Conservation (phyloP, 371 early-diverging fungal genomes). For the Amoeboaphelidium protococcarum region DNA sequence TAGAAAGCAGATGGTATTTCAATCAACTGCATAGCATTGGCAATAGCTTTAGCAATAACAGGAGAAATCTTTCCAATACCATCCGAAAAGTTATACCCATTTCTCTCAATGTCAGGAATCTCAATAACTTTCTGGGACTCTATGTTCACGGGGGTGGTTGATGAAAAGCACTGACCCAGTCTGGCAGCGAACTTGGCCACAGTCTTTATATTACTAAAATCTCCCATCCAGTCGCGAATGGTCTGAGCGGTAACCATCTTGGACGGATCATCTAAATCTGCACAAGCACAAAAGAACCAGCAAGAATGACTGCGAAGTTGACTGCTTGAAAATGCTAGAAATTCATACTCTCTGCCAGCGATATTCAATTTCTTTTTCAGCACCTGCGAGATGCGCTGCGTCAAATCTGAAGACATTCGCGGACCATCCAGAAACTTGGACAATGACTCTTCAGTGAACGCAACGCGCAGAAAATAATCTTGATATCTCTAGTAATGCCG, state of each 20-base stretch:
- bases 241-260: slow-evolving; percentile 10
- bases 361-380: slow-evolving; percentile 26
- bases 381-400: slow-evolving; percentile 14
- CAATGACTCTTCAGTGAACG: slow-evolving; percentile 32
- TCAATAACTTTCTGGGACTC: slow-evolving; percentile 3
- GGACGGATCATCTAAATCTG: neutral
- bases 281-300: slow-evolving; percentile 30
- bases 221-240: slow-evolving; percentile 45
- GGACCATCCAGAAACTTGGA: slow-evolving; percentile 5
- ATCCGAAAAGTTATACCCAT: slow-evolving; percentile 40
- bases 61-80: slow-evolving; percentile 47
- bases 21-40: slow-evolving; percentile 18
- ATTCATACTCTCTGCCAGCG: slow-evolving; percentile 27
- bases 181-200: slow-evolving; percentile 41
- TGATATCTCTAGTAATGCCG: slow-evolving; percentile 17
- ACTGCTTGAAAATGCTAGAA: slow-evolving; percentile 30
- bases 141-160: slow-evolving; percentile 18
- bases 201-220: slow-evolving; percentile 29
- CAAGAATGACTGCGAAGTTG: slow-evolving; percentile 37
- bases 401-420: neutral
- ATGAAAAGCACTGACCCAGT: slow-evolving; percentile 50
- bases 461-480: slow-evolving; percentile 35
- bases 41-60: slow-evolving; percentile 21
- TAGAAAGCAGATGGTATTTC: slow-evolving; percentile 41
- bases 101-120: slow-evolving; percentile 25